Conservation (phyloP, 768 basidiomycete genomes). For the Mycena pura region DNA sequence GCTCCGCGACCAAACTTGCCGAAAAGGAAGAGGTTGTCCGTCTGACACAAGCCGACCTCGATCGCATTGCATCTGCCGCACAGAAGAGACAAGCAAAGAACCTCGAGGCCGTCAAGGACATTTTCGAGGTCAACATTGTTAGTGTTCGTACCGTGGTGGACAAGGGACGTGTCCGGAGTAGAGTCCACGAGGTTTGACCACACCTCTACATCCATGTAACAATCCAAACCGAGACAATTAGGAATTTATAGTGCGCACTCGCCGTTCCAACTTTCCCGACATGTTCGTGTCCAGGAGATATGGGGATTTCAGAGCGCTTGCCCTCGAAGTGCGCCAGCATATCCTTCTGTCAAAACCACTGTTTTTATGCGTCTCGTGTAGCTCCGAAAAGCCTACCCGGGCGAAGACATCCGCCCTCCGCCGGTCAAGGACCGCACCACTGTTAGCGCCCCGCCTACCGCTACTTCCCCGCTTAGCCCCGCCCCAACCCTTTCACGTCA, state of each 20-base stretch:
- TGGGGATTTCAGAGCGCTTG: constrained; percentile 92
- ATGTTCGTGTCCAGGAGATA: constrained; percentile 92
- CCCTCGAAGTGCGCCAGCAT: constrained; percentile 67
- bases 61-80: constrained; percentile 76
- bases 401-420: constrained; percentile 79
- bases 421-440: constrained; percentile 89
- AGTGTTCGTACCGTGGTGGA: constrained; percentile 84
- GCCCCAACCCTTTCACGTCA: constrained; percentile 30
- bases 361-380: constrained; percentile 39
- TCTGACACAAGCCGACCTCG: constrained; percentile 84
- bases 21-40: constrained; percentile 92
- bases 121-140: constrained; percentile 92
- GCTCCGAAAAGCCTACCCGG: constrained; percentile 88
- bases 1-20: constrained; percentile 79
- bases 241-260: constrained; percentile 96
- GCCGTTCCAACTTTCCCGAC: constrained; percentile 72
- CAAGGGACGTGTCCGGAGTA: constrained; percentile 85
- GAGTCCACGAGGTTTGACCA: constrained; percentile 82
- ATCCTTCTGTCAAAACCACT: background rate
- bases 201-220: constrained; percentile 8
- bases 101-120: constrained; percentile 49
- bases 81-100: constrained; percentile 63
- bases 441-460: constrained; percentile 54
- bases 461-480: constrained; percentile 39
- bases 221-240: constrained; percentile 40